Base-by-base conservation (phyloP, 2,329 filamentous ascomycete species). In the Ceratocystis ficicola region DNA sequence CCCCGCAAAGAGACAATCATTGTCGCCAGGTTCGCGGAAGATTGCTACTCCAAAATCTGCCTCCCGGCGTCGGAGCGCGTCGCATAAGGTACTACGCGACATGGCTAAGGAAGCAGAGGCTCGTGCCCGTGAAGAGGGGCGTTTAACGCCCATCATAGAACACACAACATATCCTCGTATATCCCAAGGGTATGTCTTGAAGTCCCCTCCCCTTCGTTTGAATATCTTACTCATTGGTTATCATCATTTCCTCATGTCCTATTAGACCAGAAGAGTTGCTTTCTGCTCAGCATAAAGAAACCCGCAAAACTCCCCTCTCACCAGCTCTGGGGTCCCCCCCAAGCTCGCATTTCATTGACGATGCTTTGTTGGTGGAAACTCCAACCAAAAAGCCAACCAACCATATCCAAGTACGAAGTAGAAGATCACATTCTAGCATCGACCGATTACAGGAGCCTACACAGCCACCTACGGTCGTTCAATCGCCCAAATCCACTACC, bases 281-380 rank as follows among this genome's bases (percentile, higher is more conserved):
- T 28, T 48, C 61, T 30, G 44, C 64, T 17, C 73, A 60, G 15
- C 48, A 41, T 30, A n/a, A 41, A 78, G 63, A 77, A 10, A 17
- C 73, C 5, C 74, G 73, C 57, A 76, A 78, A 62, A 77, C 78
- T 44, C 78, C 78, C 57, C 83, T 86, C 50, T 89, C 87, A 2
- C 86, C 87, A 5, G 86, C 90, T 66, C 79, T 90, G 57, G 87
- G 86, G 0, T 81, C 84, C 3, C 83, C 84, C 4, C 81, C 83
- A 0, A 77, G 83, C 57, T 85, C 82, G 7, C 78, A 80, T 66
- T 83, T 81, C 69, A 78, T 84, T n/a, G 79, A 84, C 44, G 78
- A 80, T 64, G 81, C 84, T 62, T 62, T 57, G 22, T 44, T 67
- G 22, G 36, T 59, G 2, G 66, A 68, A 66, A 68, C 66, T 7